phyloP scores from a whole-genome alignment of 2,329 filamentous ascomycete genomes.

The Colletotrichum sp. region DNA sequence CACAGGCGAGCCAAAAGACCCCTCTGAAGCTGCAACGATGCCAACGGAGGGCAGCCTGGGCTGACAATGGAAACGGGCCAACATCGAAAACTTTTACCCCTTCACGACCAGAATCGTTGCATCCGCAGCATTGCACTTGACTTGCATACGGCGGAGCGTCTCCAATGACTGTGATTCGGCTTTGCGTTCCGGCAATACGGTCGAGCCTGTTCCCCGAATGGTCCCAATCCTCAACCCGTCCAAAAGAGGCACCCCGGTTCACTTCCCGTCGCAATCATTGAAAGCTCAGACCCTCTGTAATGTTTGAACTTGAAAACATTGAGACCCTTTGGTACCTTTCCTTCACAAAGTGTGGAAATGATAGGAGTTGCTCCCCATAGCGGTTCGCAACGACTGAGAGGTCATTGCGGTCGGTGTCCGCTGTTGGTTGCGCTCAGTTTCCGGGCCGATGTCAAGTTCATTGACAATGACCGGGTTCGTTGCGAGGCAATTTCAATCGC shows the following conservation, averaged over 20 bases:
- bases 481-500: neutral
- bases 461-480: neutral
- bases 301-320: neutral
- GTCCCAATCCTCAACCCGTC: neutral
- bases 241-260: neutral
- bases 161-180: neutral
- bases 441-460: neutral
- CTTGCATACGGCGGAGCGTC: constrained; percentile 6
- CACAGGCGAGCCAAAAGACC: neutral
- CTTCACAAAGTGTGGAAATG: neutral
- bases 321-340: neutral
- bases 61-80: neutral
- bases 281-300: neutral
- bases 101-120: neutral
- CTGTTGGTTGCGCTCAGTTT: neutral
- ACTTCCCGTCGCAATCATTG: neutral
- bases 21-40: neutral
- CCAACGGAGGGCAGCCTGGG: neutral
- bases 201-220: neutral
- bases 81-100: neutral
- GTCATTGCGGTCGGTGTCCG: neutral
- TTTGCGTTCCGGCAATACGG: neutral
- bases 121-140: neutral
- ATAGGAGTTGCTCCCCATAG: neutral
- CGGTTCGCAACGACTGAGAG: neutral